Base-by-base conservation (phyloP, 139 green algal genomes). In the Pycnococcus provasolii region DNA sequence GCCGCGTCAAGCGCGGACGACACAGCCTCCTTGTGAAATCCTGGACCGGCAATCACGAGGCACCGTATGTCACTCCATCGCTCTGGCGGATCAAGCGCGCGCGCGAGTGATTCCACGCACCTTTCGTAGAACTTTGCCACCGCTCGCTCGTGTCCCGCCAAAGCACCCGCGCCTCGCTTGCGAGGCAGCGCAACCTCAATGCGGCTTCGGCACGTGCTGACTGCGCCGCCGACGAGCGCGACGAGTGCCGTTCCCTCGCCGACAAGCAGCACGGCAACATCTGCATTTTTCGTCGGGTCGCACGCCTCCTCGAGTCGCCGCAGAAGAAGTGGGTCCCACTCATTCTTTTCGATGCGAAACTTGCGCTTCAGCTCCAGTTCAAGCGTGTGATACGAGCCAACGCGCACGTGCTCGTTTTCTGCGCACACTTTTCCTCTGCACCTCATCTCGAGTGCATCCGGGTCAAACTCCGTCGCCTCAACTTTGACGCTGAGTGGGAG, bases 331-430 rank as follows among this genome's bases (percentile, higher is more conserved):
- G 68, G 55, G 70, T 97, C 91, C 91, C 91, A 97, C 6, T 50
- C 45, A 1, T 68, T 59, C 81, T 95, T 96, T n/a, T 68, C 42
- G 1, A 97, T 67, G 0, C 70, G 91, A 71, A 97, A 91, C 1
- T 87, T 74, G 0, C 87, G 73, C 4, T 90, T 72, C 42, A 72
- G 80, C 75, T 92, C 85, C 43, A 98, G 73, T 70, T 95, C 88
- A 44, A 96, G 60, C 0, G 91, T 97, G 85, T 99, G 92, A 71
- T 95, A 96, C 1, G 90, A 86, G 37, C 90, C 86, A 59, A 96
- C 77, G 78, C 89, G 90, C 11, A 99, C 85, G 70, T 96, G 80
- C 68, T 96, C 92, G 11, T 57, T 89, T 74, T 97, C 91, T 0
- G 84, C 88, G 39, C 87, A 45, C 58, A 89, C 86, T 58, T 69